These are phyloP conservation scores for Cystobasidium tubakii DNA, from an alignment of 768 basidiomycete species.

Conservation along the genomic window DNA sequence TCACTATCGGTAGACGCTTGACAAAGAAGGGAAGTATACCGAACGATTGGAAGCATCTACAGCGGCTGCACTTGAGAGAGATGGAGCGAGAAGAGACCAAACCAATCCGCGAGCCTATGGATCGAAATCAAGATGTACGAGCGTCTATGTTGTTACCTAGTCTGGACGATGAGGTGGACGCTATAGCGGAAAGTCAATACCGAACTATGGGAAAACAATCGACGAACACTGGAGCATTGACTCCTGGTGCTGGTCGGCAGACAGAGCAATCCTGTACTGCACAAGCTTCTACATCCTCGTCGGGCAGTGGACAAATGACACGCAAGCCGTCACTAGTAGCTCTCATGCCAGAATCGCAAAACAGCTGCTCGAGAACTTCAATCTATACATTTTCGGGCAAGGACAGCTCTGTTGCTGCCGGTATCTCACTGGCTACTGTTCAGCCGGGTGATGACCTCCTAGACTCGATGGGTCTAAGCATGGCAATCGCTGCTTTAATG, in stretches of 20 bases:
- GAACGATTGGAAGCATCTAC: not conserved
- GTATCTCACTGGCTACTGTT: not conserved
- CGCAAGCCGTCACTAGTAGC: too few species aligned
- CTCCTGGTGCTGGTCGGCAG: not conserved
- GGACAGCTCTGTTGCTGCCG: not conserved
- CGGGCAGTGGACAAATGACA: too few species aligned
- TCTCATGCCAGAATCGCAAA: too few species aligned
- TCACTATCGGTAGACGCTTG: not conserved
- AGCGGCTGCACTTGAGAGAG: not conserved
- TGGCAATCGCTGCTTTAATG: not conserved
- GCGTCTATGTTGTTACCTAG: not conserved
- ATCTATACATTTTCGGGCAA: not conserved
- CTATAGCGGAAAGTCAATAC: not conserved
- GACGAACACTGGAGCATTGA: not conserved
- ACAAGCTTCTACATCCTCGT: too few species aligned
- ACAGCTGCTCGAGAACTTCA: too few species aligned
- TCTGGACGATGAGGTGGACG: not conserved
- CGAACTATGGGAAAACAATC: not conserved
- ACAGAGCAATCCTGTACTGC: too few species aligned
- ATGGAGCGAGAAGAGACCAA: not conserved
- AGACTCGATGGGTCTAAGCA: not conserved
- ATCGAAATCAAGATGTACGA: not conserved
- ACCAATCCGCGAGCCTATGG: not conserved
- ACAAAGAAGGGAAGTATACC: slow-evolving; percentile 4
- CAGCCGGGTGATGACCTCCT: slow-evolving; percentile 10